Conservation (phyloP, 441 rosid genomes). For the Aleurites moluccanus region DNA sequence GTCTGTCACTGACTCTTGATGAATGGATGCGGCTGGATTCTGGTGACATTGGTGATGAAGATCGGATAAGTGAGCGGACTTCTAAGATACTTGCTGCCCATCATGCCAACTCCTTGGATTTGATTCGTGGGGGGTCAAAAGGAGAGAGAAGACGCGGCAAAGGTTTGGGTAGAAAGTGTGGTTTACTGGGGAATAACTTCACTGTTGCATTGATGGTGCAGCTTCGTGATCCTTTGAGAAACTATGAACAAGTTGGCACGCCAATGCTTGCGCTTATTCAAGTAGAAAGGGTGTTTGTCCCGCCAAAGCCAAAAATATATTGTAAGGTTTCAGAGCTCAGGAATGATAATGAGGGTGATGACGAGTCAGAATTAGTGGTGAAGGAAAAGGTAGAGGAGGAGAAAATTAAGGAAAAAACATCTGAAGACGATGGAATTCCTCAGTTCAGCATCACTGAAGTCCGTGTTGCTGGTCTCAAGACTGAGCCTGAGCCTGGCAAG, state of each 20-base stretch:
- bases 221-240: conserved; percentile 76
- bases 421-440: conserved; percentile 58
- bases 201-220: conserved; percentile 92
- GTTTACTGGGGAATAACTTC: conserved; percentile 87
- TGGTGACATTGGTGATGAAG: conserved; percentile 76
- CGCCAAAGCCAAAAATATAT: conserved; percentile 80
- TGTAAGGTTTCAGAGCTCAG: conserved; percentile 60
- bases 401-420: conserved; percentile 41
- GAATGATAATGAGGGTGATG: conserved; percentile 48
- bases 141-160: conserved; percentile 63
- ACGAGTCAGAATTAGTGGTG: conserved; percentile 31
- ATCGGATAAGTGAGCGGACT: conserved; percentile 73
- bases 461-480: conserved; percentile 78
- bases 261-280: conserved; percentile 96
- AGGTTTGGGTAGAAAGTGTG: conserved; percentile 61
- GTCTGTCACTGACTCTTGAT: conserved; percentile 81
- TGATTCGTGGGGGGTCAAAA: conserved; percentile 65
- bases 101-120: conserved; percentile 74
- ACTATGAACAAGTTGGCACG: conserved; percentile 88
- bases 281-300: conserved; percentile 88
- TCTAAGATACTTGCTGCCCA: conserved; percentile 89
- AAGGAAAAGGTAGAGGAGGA: conserved; percentile 32
- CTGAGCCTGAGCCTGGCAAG: conserved; percentile 63
- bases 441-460: conserved; percentile 78
- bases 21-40: conserved; percentile 96